Evolutionary conservation across 768 basidiomycete genomes (phyloP).

Genomic region (Phlebiopsis gigantea): DNA sequence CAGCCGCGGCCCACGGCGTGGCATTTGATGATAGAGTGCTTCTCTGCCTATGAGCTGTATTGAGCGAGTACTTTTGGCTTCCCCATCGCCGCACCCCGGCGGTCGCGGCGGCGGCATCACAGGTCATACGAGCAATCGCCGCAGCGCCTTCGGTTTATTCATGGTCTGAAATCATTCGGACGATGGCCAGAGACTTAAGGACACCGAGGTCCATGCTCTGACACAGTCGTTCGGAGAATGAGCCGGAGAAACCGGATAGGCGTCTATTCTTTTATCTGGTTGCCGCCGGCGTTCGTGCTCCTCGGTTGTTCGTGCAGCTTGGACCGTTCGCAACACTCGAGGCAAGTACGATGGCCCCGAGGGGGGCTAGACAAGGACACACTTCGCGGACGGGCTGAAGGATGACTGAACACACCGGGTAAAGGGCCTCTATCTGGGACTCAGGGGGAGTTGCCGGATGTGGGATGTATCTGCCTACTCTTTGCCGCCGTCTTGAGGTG

Average conservation of each 20-base stretch:
- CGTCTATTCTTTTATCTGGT: neutral
- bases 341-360: too few relatives aligned
- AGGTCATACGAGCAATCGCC: neutral
- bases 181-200: too few relatives aligned
- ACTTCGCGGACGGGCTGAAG: too few relatives aligned
- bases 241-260: neutral
- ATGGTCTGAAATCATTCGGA: too few relatives aligned
- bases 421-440: neutral
- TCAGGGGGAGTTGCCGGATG: slow-evolving; percentile 8
- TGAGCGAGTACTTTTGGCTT: neutral
- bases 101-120: neutral
- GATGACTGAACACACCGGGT: neutral
- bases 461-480: neutral
- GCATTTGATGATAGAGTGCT: neutral
- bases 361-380: neutral
- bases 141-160: too few relatives aligned
- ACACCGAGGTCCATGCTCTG: too few relatives aligned
- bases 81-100: neutral
- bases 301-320: neutral
- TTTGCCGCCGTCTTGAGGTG: neutral
- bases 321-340: neutral
- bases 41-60: neutral
- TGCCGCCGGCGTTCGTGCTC: neutral
- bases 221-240: neutral
- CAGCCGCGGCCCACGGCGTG: neutral